A percentile compares a stretch with the other conserved stretches of the same genome.
Conservation (phyloP, 371 early-diverging fungal species). For the Haplosporangium sp. region DNA sequence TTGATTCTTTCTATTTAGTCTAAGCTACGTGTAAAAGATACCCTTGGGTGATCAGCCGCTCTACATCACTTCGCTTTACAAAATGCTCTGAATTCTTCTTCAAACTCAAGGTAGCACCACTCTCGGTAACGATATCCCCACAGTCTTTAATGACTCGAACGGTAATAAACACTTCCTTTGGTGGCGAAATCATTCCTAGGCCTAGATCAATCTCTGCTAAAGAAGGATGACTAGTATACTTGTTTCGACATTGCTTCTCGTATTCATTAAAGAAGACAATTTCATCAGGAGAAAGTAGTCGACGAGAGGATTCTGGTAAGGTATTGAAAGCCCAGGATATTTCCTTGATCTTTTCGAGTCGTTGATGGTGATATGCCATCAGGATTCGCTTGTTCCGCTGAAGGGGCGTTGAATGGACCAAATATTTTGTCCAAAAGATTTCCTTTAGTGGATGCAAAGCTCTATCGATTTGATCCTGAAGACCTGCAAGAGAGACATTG, state of each 20-base stretch:
- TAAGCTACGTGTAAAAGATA: constrained; percentile 76
- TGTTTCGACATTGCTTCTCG: constrained; percentile 65
- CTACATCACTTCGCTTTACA: constrained; percentile 88
- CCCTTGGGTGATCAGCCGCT: constrained; percentile 87
- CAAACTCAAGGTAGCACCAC: constrained; percentile 76
- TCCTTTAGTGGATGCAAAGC: constrained; percentile 33
- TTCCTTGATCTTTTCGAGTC: constrained; percentile 77
- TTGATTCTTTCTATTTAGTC: background rate
- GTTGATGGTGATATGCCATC: constrained; percentile 88
- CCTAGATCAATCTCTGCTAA: constrained; percentile 81
- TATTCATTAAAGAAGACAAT: constrained; percentile 72
- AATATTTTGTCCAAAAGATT: constrained; percentile 51
- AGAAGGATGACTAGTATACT: constrained; percentile 34
- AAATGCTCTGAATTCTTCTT: constrained; percentile 85
- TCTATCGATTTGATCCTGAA: constrained; percentile 15
- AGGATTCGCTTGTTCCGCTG: constrained; percentile 88
- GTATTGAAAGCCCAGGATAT: constrained; percentile 73
- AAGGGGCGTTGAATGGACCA: constrained; percentile 67
- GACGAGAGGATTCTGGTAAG: constrained; percentile 37
- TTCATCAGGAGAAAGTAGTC: constrained; percentile 68
- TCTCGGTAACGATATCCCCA: constrained; percentile 90
- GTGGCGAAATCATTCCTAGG: constrained; percentile 80
- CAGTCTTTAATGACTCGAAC: constrained; percentile 89
- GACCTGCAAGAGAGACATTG: constrained; percentile 26
- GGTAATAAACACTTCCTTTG: constrained; percentile 88